phyloP scores from a whole-genome alignment of 176 grass and related monocot genomes.

The Ensete glaucum region DNA sequence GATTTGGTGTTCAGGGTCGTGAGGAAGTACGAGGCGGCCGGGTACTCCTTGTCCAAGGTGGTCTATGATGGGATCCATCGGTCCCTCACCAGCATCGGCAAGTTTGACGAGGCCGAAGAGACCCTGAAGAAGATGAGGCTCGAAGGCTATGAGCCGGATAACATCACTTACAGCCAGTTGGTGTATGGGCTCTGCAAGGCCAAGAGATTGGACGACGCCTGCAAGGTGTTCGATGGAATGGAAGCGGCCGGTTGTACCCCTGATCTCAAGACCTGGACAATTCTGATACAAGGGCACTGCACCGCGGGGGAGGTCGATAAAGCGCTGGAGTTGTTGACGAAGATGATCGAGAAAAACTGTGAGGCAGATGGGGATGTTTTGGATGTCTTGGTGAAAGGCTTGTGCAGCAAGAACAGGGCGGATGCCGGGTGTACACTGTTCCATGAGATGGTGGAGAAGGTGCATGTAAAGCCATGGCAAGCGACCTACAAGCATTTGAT shows the following conservation, averaged over 20 bases:
- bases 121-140: constrained; percentile 46
- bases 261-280: constrained; percentile 91
- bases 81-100: constrained; percentile 54
- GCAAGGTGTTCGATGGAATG: constrained; percentile 65
- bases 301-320: constrained; percentile 43
- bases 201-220: constrained; percentile 47
- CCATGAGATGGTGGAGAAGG: constrained; percentile 67
- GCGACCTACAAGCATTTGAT: constrained; percentile 59
- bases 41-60: constrained; percentile 46
- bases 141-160: constrained; percentile 61
- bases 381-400: constrained; percentile 59
- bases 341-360: constrained; percentile 61
- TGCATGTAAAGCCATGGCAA: constrained; percentile 43
- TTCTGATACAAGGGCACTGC: constrained; percentile 79
- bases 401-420: constrained; percentile 37
- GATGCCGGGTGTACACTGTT: constrained; percentile 46
- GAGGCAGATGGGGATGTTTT: constrained; percentile 52
- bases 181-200: constrained; percentile 79
- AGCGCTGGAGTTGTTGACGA: constrained; percentile 47
- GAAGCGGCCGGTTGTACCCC: constrained; percentile 33
- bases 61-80: constrained; percentile 75
- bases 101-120: constrained; percentile 54
- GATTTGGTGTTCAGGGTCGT: constrained; percentile 64
- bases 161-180: constrained; percentile 76
- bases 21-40: constrained; percentile 45